Evolutionary conservation across 1,284 basidiomycete genomes (phyloP).

Genomic region (Golubevia sp.): DNA sequence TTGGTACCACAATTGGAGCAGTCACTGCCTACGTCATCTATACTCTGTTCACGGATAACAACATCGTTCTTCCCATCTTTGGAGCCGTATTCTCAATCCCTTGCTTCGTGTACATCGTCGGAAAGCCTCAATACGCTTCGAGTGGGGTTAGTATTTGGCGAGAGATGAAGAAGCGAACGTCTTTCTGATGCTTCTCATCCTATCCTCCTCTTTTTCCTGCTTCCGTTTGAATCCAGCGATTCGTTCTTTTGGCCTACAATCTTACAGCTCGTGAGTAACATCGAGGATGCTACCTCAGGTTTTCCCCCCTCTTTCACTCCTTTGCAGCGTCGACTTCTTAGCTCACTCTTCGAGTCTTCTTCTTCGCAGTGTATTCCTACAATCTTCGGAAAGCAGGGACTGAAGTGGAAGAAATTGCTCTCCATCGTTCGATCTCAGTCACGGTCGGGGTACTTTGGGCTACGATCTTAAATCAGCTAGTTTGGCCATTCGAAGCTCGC

Average conservation of each 20-base stretch:
- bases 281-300: not conserved
- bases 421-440: constrained; percentile 79
- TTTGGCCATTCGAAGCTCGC: constrained; percentile 94
- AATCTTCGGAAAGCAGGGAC: constrained; percentile 76
- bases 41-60: constrained; percentile 72
- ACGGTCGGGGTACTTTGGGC: constrained; percentile 87
- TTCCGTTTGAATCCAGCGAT: constrained; percentile 15
- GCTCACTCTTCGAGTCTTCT: constrained; percentile 1
- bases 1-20: constrained; percentile 69
- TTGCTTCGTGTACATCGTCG: constrained; percentile 88
- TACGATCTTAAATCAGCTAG: constrained; percentile 79
- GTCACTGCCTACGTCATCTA: constrained; percentile 75
- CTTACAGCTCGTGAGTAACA: constrained; percentile 25
- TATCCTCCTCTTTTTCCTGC: too few relatives aligned
- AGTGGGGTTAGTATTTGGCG: constrained; percentile 15
- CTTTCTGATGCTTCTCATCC: too few relatives aligned
- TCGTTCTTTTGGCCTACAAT: constrained; percentile 50
- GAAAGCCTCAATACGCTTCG: constrained; percentile 64
- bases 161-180: too few relatives aligned
- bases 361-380: constrained; percentile 68
- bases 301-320: too few relatives aligned
- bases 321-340: not conserved
- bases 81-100: constrained; percentile 90
- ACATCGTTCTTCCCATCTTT: constrained; percentile 75
- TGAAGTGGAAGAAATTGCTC: constrained; percentile 75